Evolutionary conservation across 345 rosid genomes (phyloP).

Genomic region (Citrus sp.): DNA sequence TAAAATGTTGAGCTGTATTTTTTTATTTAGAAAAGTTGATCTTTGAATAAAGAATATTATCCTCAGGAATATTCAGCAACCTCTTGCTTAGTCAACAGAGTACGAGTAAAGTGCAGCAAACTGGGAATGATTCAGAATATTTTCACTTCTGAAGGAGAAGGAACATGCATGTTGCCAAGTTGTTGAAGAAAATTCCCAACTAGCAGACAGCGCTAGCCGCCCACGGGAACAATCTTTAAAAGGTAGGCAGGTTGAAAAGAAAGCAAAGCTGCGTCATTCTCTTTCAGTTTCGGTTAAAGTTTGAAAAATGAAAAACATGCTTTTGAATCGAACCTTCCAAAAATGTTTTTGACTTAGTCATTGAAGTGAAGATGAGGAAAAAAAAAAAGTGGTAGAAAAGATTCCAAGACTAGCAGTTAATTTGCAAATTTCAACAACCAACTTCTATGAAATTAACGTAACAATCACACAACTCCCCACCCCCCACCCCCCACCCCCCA

Average conservation of each 20-base stretch:
- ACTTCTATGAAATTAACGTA: neutral
- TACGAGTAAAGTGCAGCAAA: neutral
- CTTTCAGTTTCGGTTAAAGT: neutral
- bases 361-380: neutral
- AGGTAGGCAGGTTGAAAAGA: neutral
- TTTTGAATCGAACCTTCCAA: neutral
- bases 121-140: constrained; percentile 2
- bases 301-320: neutral
- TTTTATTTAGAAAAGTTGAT: neutral
- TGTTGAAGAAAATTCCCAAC: neutral
- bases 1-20: neutral
- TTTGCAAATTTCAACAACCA: no score
- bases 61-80: neutral
- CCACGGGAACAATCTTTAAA: neutral
- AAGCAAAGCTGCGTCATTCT: no score
- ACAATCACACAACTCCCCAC: no score
- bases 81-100: neutral
- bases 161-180: no score
- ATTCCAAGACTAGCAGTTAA: no score
- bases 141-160: no score
- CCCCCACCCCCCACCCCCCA: no score
- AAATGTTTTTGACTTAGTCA: neutral
- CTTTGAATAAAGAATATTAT: neutral
- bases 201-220: neutral
- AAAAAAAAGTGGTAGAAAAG: no score